Base-by-base conservation (phyloP, 768 basidiomycete species). In the Porphyrellus cyaneotinctus region DNA sequence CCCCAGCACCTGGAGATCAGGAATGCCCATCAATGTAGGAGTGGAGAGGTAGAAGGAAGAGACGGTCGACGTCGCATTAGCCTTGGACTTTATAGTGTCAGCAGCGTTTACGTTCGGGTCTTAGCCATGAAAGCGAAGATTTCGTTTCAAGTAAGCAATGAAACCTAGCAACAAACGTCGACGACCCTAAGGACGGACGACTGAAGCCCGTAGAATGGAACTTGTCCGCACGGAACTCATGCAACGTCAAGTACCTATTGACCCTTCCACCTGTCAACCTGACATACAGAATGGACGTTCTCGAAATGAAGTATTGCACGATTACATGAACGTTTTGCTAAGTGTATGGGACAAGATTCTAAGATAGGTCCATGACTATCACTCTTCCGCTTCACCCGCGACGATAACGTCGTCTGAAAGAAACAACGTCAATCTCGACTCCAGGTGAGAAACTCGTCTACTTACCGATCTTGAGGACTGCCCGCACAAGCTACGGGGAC, bases 391-490 rank as follows among this genome's bases (percentile, higher is more conserved):
- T 59, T 85, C 78, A 20, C 88, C 87, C 24, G 88, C 74, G 38
- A 78, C 75, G 63, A 91, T 91, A 30, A 91, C 88, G 66, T 91
- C 88, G 64, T 91, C 88, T 89, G 58, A 37, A 23, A 58, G 38
- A 58, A 37, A 50, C 17, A n/a, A 32, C 42, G 18, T 52, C 15
- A 56, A 24, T 18, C 20, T 57, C 15, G 33, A n/a, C 30, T 44
- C 23, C 47, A 5, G 36, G 22, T 50, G 49, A 18, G 20, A 46
- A 46, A 24, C 32, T 2, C 8, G 51, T 28, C 10, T 30, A 72
- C 81, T 63, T 58, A 88, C 89, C 89, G 54, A 93, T 93, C 72
- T 93, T 93, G 55, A 93, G 78, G 13, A 93, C 87, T 5, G 90
- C 91, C 31, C 90, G 82, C 39, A 92, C 90, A 53, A 92, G 80